Evolutionary conservation across 208 protist genomes (phyloP).

Genomic region (Crithidia fasciculata): DNA sequence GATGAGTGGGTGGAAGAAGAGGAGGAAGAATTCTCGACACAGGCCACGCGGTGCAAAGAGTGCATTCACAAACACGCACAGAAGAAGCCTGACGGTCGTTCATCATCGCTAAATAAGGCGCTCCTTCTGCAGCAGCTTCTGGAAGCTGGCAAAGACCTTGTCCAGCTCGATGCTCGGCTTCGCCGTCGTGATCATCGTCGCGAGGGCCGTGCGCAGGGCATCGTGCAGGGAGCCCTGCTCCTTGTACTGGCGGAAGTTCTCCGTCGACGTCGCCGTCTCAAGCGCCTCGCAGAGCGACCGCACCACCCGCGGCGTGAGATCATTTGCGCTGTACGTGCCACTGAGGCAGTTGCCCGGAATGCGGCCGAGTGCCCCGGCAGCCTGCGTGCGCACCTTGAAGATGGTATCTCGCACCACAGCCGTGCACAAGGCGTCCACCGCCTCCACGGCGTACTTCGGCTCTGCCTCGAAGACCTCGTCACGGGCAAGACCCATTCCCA

Average conservation of each 20-base stretch:
- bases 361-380: constrained; percentile 55
- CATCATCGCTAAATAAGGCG: constrained; percentile 41
- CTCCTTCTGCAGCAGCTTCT: constrained; percentile 48
- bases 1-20: no score
- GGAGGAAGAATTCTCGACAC: no score
- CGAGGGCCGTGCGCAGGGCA: constrained; percentile 46
- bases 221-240: constrained; percentile 62
- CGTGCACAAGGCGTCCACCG: constrained; percentile 56
- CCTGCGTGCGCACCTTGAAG: constrained; percentile 88
- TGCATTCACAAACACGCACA: not conserved
- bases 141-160: constrained; percentile 55
- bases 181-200: constrained; percentile 52
- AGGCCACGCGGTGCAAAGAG: not conserved
- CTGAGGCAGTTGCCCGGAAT: constrained; percentile 33
- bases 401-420: constrained; percentile 65
- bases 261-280: constrained; percentile 43
- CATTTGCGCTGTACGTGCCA: constrained; percentile 38
- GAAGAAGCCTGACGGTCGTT: not conserved
- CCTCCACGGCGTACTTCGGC: constrained; percentile 49
- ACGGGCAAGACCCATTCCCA: constrained; percentile 62
- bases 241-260: constrained; percentile 71
- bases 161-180: constrained; percentile 58
- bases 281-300: constrained; percentile 69
- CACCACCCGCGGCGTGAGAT: constrained; percentile 55
- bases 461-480: constrained; percentile 74